Conservation (phyloP, 1,139 yeast genomes). For the Pichia norvegensis region DNA sequence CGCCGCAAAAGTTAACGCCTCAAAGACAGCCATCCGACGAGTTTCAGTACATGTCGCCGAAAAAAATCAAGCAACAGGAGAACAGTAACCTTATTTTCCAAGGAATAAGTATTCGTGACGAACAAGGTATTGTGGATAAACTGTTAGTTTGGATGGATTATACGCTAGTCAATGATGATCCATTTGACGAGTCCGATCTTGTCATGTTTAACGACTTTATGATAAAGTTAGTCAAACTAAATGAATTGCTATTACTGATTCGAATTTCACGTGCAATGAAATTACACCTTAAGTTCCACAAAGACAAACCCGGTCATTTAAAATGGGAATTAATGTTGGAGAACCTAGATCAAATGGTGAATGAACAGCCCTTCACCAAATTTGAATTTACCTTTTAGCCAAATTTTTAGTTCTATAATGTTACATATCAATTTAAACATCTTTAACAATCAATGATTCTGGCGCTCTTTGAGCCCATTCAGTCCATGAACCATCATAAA, state of each 20-base stretch:
- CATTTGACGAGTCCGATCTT: slow-evolving; percentile 22
- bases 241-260: slow-evolving; percentile 10
- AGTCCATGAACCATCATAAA: slow-evolving; percentile 96
- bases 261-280: slow-evolving; percentile 1
- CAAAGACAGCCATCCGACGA: neutral
- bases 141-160: slow-evolving; percentile 21
- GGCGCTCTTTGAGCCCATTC: slow-evolving; percentile 31
- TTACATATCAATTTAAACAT: slow-evolving; percentile 3
- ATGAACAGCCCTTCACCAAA: slow-evolving; percentile 14
- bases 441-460: slow-evolving; percentile 22
- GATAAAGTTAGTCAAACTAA: slow-evolving; percentile 15
- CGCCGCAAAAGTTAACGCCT: slow-evolving; percentile 16
- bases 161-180: slow-evolving; percentile 16
- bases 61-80: slow-evolving; percentile 4
- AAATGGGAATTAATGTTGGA: slow-evolving; percentile 18
- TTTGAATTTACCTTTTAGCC: slow-evolving; percentile 20
- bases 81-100: slow-evolving; percentile 18
- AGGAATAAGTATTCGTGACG: slow-evolving; percentile 16
- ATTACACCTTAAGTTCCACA: slow-evolving; percentile 1
- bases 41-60: slow-evolving; percentile 4
- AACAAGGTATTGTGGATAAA: slow-evolving; percentile 12
- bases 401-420: neutral
- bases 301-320: slow-evolving; percentile 7
- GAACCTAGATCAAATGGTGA: slow-evolving; percentile 15
- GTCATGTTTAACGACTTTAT: slow-evolving; percentile 23